Conservation (phyloP, 164 flowering plant genomes). For the Amborella trichopoda region DNA sequence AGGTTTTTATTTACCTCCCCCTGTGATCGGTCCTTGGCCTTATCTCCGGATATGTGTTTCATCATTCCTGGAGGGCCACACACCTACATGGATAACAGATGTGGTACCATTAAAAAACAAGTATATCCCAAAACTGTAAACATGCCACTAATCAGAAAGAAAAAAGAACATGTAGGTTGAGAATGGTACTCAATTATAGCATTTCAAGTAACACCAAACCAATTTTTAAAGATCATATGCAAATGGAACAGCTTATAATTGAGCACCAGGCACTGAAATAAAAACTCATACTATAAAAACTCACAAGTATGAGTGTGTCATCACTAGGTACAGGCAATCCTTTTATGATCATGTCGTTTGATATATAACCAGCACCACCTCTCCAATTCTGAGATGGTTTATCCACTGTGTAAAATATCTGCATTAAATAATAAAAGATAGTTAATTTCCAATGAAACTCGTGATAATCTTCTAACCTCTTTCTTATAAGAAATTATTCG, state of each 20-base stretch:
- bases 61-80: constrained; percentile 99
- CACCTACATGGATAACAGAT: constrained; percentile 42
- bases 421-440: not conserved
- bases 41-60: constrained; percentile 83
- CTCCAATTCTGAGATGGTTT: constrained; percentile 79
- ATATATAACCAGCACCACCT: constrained; percentile 79
- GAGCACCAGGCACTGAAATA: too few species aligned
- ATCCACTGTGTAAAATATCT: constrained; percentile 93
- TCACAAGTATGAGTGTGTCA: constrained; percentile 81
- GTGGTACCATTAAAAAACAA: too few species aligned
- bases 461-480: not conserved
- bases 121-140: too few species aligned
- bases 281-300: too few species aligned
- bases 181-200: too few species aligned
- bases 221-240: too few species aligned
- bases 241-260: too few species aligned
- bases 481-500: not conserved
- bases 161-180: too few species aligned
- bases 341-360: constrained; percentile 71
- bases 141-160: too few species aligned
- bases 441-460: not conserved
- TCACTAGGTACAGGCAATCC: constrained; percentile 84
- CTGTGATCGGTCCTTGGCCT: constrained; percentile 67
- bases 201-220: too few species aligned
- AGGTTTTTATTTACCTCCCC: constrained; percentile 53